Base-by-base conservation (phyloP, 2,329 filamentous ascomycete genomes). In the Rosellinia necatrix region DNA sequence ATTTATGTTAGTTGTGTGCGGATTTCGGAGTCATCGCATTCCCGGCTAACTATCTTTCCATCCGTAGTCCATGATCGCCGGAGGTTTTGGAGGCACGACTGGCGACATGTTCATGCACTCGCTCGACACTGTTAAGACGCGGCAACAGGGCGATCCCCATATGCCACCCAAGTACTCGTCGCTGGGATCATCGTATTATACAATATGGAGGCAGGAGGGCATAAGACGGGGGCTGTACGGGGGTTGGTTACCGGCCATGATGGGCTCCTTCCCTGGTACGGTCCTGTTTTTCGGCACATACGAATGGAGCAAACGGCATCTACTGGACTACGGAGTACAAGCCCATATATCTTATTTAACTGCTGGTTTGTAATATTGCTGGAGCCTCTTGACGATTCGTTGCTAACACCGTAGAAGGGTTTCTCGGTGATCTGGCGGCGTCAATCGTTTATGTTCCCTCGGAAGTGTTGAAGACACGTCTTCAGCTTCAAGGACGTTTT, bases 51-150 rank as follows among this genome's bases (percentile, higher is more conserved):
- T 12, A 17, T 42, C 35, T 19, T 49, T 61, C 51, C 60, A 56
- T 56, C n/a, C n/a, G 59, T 66, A 96, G 91, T 87, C 90, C 72
- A 99, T 97, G 92, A 81, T 99, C 69, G 94, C 94, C 29, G 94
- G 94, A 69, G 94, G 93, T 58, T 79, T 96, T 49, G 94, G 96
- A 69, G 94, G 94, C 49, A 92, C 90, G 13, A 96, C 89, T 53
- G 94, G 96, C 56, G 94, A 99, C 74, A 89, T 99, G 83, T 79
- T 99, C 64, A 99, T 99, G 94, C 94, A 99, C 77, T 97, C 93
- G 41, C 83, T 99, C 69, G 94, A 99, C 74, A 99, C 94, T 1
- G 94, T 99, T 68, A 99, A 99, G 77, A 99, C 94, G 42, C 85
- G 94, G 66, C 96, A 99, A 73, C 94, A 99, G 75, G 94, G 93